Evolutionary conservation across 2,329 filamentous ascomycete genomes (phyloP).

Genomic region (Grosmannia penicillata): DNA sequence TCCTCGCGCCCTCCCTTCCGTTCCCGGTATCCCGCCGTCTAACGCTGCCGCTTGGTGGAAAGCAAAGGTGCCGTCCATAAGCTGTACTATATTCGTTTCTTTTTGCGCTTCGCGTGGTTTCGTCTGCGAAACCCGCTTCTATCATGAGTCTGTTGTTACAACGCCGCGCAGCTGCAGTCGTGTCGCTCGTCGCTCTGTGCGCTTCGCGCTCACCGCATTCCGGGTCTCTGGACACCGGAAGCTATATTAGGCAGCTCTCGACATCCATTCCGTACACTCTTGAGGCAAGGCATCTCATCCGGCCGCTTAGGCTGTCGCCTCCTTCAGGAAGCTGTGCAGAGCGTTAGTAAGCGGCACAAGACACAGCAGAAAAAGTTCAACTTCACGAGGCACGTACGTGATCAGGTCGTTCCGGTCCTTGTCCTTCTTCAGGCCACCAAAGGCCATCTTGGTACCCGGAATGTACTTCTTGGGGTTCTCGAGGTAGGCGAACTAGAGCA

Average conservation of each 20-base stretch:
- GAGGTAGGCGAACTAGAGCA: constrained; percentile 75
- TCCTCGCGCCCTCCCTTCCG: too few relatives aligned
- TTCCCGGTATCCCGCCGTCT: too few relatives aligned
- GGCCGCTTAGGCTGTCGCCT: constrained; percentile 45
- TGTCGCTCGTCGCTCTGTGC: background rate
- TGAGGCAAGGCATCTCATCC: background rate
- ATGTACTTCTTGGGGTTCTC: constrained; percentile 99
- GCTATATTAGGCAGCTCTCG: background rate
- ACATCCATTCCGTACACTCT: background rate
- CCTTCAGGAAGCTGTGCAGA: constrained; percentile 46
- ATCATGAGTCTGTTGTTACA: constrained; percentile 1
- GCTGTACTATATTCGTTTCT: background rate
- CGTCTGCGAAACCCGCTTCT: background rate
- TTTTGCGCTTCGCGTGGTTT: background rate
- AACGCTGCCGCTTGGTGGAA: too few relatives aligned
- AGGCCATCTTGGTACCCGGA: constrained; percentile 99
- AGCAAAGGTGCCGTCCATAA: too few relatives aligned
- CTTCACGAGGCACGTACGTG: constrained; percentile 78
- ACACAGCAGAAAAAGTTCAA: background rate
- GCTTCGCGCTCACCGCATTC: background rate
- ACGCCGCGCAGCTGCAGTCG: background rate
- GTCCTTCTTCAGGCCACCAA: constrained; percentile 98
- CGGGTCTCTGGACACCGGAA: background rate
- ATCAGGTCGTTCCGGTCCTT: constrained; percentile 99
- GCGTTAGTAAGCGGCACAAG: background rate